Base-by-base conservation (phyloP, 805 yeast genomes). In the Priceomyces castillae region DNA sequence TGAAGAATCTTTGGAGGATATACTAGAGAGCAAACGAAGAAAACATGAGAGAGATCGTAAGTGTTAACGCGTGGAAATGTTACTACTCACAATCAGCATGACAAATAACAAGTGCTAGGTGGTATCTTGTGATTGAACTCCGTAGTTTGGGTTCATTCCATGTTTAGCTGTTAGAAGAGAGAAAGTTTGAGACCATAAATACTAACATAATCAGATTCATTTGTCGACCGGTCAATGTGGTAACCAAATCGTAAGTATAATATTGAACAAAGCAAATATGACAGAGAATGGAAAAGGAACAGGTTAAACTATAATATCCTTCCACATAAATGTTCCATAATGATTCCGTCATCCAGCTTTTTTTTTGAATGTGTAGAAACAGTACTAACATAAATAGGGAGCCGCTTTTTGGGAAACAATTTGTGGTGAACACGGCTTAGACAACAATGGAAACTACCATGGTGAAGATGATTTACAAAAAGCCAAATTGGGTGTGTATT, bases 221-320 rank as follows among this genome's bases (percentile, higher is more conserved):
- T 80, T 90, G 69, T 90, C 97, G 46, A 85, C 96, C 46, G 98
- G 98, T 70, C 98, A 90, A 76, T 90, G 97, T 81, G 97, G 97
- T 82, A 90, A 90, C 80, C 98, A 90, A 74, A 89, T 90, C 56
- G 88, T 80, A 73, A 58, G 84, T 78, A 56, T 46, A 33, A 33
- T 14, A 6, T 28, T 22, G 9, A 22, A 22, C 25, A 22, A 6
- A 15, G 34, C 34, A 14, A 7, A 30, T 7, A 14, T 30, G 15
- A n/a, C 34, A 14, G 34, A 30, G 34, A 14, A n/a, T n/a, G n/a
- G n/a, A n/a, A n/a, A n/a, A n/a, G n/a, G n/a, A n/a, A n/a, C n/a
- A n/a, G n/a, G n/a, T n/a, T n/a, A n/a, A n/a, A n/a, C n/a, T n/a
- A n/a, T n/a, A n/a, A n/a, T n/a, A n/a, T n/a, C n/a, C n/a, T n/a